phyloP scores from a whole-genome alignment of 2,329 filamentous ascomycete species.

The Alternaria sp. region DNA sequence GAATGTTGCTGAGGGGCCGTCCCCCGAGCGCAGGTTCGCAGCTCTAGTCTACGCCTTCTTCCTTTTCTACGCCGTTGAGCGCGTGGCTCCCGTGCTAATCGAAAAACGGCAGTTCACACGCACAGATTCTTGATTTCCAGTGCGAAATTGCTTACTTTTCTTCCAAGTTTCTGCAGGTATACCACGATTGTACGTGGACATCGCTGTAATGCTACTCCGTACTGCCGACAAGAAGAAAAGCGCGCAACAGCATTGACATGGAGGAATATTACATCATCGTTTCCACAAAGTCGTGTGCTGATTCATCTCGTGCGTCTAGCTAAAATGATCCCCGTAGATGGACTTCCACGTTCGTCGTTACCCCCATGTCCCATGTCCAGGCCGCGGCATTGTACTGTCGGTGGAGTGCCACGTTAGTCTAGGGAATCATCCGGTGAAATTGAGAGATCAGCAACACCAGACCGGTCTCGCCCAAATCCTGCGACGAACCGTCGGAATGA shows the following conservation, averaged over 20 bases:
- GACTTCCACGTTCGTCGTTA: not conserved
- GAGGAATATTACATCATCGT: not conserved
- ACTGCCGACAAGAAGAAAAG: not conserved
- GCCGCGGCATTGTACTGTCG: conserved; percentile 3
- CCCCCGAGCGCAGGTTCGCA: conserved; percentile 28
- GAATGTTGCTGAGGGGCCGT: conserved; percentile 8
- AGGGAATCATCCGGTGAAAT: conserved; percentile 10
- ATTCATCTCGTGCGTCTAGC: not conserved
- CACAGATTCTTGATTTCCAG: not conserved
- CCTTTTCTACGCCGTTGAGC: conserved; percentile 14
- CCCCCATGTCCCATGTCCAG: not conserved
- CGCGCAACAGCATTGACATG: not conserved
- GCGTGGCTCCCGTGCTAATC: conserved; percentile 12
- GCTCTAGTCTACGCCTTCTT: conserved; percentile 16
- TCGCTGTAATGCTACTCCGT: not conserved
- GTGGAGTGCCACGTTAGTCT: conserved; percentile 11
- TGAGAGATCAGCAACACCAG: conserved; percentile 15
- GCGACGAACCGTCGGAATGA: conserved; percentile 5
- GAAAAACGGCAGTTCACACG: not conserved
- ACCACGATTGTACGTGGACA: not conserved
- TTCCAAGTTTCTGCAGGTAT: conserved; percentile 10
- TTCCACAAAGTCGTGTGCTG: not conserved
- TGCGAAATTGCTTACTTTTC: not conserved
- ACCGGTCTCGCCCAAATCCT: conserved; percentile 6
- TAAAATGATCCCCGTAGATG: not conserved